Percentiles rank a stretch among this genome's conserved stretches.
phyloP scores from a whole-genome alignment of 768 basidiomycete genomes.

The Tricholoma bakamatsutake region DNA sequence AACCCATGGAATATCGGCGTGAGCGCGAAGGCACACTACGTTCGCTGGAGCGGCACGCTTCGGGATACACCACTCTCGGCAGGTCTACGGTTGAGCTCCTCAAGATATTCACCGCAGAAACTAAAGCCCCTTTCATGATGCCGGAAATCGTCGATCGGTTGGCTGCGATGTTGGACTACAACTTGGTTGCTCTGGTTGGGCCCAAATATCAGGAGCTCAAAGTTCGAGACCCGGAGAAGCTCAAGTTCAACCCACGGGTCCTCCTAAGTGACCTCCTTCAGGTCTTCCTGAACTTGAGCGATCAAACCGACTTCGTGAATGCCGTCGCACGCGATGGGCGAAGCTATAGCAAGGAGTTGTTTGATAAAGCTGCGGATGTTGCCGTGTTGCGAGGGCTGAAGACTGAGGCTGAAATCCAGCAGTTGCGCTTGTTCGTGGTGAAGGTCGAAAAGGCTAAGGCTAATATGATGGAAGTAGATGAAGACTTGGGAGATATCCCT shows the following conservation, averaged over 20 bases:
- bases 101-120: constrained; percentile 88
- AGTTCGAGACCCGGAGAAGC: constrained; percentile 83
- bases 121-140: constrained; percentile 90
- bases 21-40: constrained; percentile 79
- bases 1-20: constrained; percentile 65
- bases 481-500: constrained; percentile 83
- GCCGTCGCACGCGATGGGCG: constrained; percentile 94
- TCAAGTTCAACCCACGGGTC: constrained; percentile 79
- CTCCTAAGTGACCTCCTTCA: constrained; percentile 84
- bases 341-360: constrained; percentile 81
- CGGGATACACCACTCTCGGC: constrained; percentile 82
- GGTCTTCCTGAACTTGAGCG: constrained; percentile 85
- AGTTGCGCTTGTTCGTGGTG: constrained; percentile 61
- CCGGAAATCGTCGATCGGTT: constrained; percentile 93
- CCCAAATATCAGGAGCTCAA: constrained; percentile 82
- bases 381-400: constrained; percentile 62
- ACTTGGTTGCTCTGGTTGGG: constrained; percentile 83
- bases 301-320: constrained; percentile 69
- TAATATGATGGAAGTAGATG: constrained; percentile 79
- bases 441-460: constrained; percentile 82
- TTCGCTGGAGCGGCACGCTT: constrained; percentile 77
- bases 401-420: constrained; percentile 68
- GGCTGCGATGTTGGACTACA: constrained; percentile 96
- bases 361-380: constrained; percentile 70
- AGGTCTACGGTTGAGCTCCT: constrained; percentile 86